These are phyloP conservation scores for Ustilago loliicola DNA, from an alignment of 1,284 basidiomycete genomes.

Conservation along the genomic window DNA sequence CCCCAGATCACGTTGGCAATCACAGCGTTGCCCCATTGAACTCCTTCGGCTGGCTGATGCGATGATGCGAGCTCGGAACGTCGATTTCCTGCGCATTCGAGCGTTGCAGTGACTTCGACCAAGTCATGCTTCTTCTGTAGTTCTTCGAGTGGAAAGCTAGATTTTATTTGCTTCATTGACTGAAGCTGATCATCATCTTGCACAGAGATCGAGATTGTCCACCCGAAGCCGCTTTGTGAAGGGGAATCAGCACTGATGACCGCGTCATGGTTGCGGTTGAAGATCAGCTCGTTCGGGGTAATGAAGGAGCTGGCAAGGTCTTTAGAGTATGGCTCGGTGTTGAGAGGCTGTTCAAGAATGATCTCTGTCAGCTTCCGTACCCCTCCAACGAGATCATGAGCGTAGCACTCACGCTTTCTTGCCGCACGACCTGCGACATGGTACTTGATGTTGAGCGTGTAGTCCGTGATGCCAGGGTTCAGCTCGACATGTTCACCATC, in stretches of 20 bases:
- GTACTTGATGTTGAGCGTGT: neutral
- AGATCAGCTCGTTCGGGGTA: constrained; percentile 49
- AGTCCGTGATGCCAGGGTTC: neutral
- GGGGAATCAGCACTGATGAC: constrained; percentile 11
- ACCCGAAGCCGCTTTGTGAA: neutral
- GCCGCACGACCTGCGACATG: constrained; percentile 31
- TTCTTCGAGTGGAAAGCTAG: constrained; percentile 15
- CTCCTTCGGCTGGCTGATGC: constrained; percentile 44
- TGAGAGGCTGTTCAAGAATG: constrained; percentile 34
- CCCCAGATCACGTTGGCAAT: constrained; percentile 55
- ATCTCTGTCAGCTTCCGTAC: neutral
- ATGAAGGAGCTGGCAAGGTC: constrained; percentile 32
- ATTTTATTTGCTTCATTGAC: neutral
- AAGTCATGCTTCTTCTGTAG: constrained; percentile 21
- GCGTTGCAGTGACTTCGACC: constrained; percentile 39
- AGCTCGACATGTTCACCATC: neutral
- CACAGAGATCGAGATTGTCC: constrained; percentile 30
- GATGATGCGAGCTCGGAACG: constrained; percentile 40
- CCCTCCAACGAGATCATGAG: neutral
- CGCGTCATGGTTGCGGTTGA: constrained; percentile 58
- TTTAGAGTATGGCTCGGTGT: constrained; percentile 44
- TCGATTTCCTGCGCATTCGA: constrained; percentile 61
- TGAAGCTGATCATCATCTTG: constrained; percentile 13
- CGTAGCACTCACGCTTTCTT: constrained; percentile 22
- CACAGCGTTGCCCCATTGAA: constrained; percentile 53